These are phyloP conservation scores for Epichloe sylvatica DNA, from an alignment of 2,329 filamentous ascomycete species.

Conservation along the genomic window DNA sequence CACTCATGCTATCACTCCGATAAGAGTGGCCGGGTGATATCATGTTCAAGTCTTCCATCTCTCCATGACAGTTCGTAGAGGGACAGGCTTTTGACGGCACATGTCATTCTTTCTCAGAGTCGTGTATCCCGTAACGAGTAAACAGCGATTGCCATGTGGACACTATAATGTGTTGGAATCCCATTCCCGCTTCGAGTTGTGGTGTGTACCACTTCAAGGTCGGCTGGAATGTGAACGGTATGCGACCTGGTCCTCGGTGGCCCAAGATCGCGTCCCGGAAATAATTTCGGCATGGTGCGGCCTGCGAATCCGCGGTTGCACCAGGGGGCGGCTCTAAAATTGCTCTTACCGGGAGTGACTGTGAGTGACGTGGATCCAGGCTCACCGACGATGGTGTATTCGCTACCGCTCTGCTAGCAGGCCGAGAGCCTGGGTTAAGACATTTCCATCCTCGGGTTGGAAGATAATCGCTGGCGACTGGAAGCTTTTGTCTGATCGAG, in stretches of 20 bases:
- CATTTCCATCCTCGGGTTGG: constrained; percentile 23
- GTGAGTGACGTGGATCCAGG: not conserved
- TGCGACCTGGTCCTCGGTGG: not conserved
- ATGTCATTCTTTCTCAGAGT: constrained; percentile 8
- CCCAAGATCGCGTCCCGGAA: constrained; percentile 15
- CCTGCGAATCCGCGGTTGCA: constrained; percentile 9
- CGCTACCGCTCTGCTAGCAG: not conserved
- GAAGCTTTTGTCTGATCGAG: constrained; percentile 23
- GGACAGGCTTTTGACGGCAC: not conserved
- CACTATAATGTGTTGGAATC: constrained; percentile 35
- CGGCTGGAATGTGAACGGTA: constrained; percentile 27
- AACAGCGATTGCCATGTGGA: constrained; percentile 29
- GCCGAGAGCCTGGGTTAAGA: constrained; percentile 10
- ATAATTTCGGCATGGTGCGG: constrained; percentile 22
- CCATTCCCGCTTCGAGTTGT: constrained; percentile 32
- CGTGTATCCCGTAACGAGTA: constrained; percentile 13
- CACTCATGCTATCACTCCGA: no score
- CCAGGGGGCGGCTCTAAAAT: constrained; percentile 34
- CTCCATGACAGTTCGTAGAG: no score
- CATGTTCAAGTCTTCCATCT: not conserved
- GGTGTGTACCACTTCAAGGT: constrained; percentile 39
- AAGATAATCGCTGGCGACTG: constrained; percentile 18
- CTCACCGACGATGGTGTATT: not conserved
- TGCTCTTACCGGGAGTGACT: constrained; percentile 14
- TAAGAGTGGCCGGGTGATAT: no score